Percentiles rank a stretch among this genome's conserved stretches.
phyloP scores from a whole-genome alignment of 75 land plant genomes.

The Larix kaempferi region DNA sequence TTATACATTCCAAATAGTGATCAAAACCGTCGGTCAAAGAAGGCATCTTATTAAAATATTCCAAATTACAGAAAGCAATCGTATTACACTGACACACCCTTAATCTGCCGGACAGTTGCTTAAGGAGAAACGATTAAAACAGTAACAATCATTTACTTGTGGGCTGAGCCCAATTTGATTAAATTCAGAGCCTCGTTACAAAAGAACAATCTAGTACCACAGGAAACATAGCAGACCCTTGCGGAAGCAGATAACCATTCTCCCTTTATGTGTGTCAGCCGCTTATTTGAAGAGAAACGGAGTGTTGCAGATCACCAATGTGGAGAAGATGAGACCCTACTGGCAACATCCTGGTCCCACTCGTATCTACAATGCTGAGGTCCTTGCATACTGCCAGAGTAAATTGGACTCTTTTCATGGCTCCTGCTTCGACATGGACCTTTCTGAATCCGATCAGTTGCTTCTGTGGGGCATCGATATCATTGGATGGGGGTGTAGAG shows the following conservation, averaged over 20 bases:
- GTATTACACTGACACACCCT: too few species aligned
- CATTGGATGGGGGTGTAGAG: conserved; percentile 33
- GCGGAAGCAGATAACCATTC: neutral
- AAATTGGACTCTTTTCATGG: conserved; percentile 16
- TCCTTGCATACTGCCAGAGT: conserved; percentile 44
- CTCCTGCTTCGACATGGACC: conserved; percentile 40
- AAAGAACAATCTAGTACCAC: too few species aligned
- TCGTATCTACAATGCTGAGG: conserved; percentile 38
- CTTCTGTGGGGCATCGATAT: conserved; percentile 25
- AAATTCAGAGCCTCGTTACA: neutral
- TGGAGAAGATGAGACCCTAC: conserved; percentile 38
- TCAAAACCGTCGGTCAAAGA: too few species aligned
- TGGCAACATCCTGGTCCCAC: conserved; percentile 48
- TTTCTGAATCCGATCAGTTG: conserved; percentile 57
- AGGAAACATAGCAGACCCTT: neutral
- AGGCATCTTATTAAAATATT: too few species aligned
- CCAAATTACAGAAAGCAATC: too few species aligned
- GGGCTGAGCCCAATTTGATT: neutral
- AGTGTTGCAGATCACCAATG: conserved; percentile 39
- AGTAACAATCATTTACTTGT: neutral
- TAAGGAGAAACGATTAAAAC: too few species aligned
- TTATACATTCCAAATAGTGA: too few species aligned
- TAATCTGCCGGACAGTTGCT: too few species aligned
- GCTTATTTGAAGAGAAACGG: conserved; percentile 23
- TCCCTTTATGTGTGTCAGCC: neutral